These are phyloP conservation scores for Elsinoe batatas DNA, from an alignment of 2,329 filamentous ascomycete genomes.

Conservation along the genomic window DNA sequence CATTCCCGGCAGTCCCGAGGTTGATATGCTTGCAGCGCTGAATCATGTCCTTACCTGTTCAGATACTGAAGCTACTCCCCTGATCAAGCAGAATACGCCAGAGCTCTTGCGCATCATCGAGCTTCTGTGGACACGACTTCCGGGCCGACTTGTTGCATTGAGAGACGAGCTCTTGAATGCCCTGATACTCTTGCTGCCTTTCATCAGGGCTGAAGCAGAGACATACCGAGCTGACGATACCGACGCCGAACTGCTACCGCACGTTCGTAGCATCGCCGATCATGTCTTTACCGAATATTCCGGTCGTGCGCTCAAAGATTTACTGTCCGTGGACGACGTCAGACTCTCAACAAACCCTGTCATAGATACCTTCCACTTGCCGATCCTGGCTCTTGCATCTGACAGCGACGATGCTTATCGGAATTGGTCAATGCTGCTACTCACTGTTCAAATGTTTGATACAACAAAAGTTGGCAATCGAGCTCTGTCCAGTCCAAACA, in stretches of 20 bases:
- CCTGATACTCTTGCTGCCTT: constrained; percentile 50
- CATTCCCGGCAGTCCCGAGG: constrained; percentile 56
- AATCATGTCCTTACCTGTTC: constrained; percentile 59
- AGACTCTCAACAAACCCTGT: constrained; percentile 24
- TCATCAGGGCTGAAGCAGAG: constrained; percentile 28
- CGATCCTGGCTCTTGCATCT: constrained; percentile 21
- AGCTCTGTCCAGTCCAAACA: not conserved
- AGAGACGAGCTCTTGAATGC: constrained; percentile 67
- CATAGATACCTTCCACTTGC: not conserved
- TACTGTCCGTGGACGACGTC: constrained; percentile 71
- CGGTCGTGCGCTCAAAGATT: constrained; percentile 57
- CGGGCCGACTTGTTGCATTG: constrained; percentile 51
- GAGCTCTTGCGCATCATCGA: constrained; percentile 61
- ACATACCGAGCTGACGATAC: constrained; percentile 13
- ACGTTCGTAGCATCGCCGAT: constrained; percentile 57
- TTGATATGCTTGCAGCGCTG: constrained; percentile 63
- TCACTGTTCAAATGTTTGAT: not conserved
- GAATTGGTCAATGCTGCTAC: constrained; percentile 1
- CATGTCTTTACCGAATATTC: constrained; percentile 70
- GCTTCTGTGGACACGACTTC: constrained; percentile 57
- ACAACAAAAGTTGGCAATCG: not conserved
- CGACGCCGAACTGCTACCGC: constrained; percentile 17
- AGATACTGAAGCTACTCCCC: constrained; percentile 56
- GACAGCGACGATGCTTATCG: constrained; percentile 20
- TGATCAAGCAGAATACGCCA: constrained; percentile 51